These are phyloP conservation scores for Clohesyomyces aquaticus DNA, from an alignment of 495 filamentous ascomycete species.

Conservation along the genomic window DNA sequence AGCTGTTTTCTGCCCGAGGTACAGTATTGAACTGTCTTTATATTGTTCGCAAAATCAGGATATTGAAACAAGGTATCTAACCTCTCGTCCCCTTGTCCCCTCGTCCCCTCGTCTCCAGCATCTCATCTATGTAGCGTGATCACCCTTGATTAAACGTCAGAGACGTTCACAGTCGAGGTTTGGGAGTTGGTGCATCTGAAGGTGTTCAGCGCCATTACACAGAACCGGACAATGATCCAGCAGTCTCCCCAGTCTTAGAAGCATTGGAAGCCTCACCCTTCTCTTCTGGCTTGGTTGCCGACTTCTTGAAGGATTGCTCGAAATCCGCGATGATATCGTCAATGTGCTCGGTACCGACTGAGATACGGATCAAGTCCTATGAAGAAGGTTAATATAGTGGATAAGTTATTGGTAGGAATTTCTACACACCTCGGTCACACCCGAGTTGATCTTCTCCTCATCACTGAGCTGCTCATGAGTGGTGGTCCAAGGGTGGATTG, in stretches of 20 bases:
- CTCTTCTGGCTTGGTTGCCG: constrained; percentile 48
- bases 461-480: constrained; percentile 93
- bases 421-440: constrained; percentile 71
- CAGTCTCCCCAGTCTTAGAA: constrained; percentile 44
- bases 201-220: constrained; percentile 11
- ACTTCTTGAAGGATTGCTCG: constrained; percentile 79
- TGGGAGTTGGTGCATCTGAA: constrained; percentile 10
- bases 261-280: constrained; percentile 50
- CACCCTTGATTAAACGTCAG: background rate
- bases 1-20: too few relatives aligned
- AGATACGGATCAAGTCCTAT: constrained; percentile 88
- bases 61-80: too few relatives aligned
- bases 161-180: background rate
- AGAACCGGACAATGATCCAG: constrained; percentile 41
- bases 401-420: background rate
- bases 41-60: too few relatives aligned
- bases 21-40: too few relatives aligned
- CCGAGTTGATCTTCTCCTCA: constrained; percentile 77
- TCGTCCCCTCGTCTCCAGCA: too few relatives aligned
- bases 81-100: too few relatives aligned
- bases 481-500: constrained; percentile 95
- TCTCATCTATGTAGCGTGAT: background rate
- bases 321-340: constrained; percentile 98
- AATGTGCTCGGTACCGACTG: constrained; percentile 95
- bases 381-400: constrained; percentile 19